Percentiles rank a stretch among this genome's conserved stretches.
These are phyloP conservation scores for Polyrhizophydium stewartii DNA, from an alignment of 371 early-diverging fungal species.

Conservation along the genomic window DNA sequence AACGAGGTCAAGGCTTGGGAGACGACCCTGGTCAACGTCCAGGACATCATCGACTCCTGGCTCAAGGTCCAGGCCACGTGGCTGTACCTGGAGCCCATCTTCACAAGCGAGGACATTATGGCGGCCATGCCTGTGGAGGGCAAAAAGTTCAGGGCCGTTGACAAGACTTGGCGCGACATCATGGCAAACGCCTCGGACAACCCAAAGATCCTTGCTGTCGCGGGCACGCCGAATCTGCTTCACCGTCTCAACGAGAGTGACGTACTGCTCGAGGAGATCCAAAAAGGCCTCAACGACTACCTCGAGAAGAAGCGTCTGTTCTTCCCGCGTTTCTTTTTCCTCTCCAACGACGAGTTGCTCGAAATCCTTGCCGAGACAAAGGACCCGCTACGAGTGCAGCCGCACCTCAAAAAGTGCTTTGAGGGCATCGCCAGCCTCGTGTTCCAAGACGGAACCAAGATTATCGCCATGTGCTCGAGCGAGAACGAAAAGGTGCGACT, in stretches of 20 bases:
- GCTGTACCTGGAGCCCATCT: slow-evolving; percentile 57
- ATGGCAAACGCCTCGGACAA: slow-evolving; percentile 38
- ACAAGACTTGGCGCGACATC: slow-evolving; percentile 49
- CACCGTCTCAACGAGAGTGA: slow-evolving; percentile 37
- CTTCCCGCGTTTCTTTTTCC: slow-evolving; percentile 56
- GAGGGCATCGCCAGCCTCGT: slow-evolving; percentile 49
- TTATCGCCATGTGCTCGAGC: slow-evolving; percentile 51
- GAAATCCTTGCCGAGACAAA: slow-evolving; percentile 55
- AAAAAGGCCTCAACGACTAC: slow-evolving; percentile 54
- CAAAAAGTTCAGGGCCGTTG: slow-evolving; percentile 45
- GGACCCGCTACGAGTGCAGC: slow-evolving; percentile 51
- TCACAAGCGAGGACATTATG: slow-evolving; percentile 56
- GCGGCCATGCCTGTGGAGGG: slow-evolving; percentile 54
- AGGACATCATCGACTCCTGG: slow-evolving; percentile 52
- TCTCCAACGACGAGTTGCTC: slow-evolving; percentile 53
- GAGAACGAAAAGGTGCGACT: slow-evolving; percentile 49
- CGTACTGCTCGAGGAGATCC: slow-evolving; percentile 47
- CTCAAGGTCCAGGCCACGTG: slow-evolving; percentile 55
- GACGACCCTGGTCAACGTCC: slow-evolving; percentile 38
- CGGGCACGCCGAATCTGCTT: slow-evolving; percentile 31
- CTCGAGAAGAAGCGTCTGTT: slow-evolving; percentile 51
- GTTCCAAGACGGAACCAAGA: slow-evolving; percentile 46
- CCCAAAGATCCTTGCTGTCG: slow-evolving; percentile 39
- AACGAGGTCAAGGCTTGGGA: slow-evolving; percentile 45
- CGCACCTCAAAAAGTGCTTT: slow-evolving; percentile 55